phyloP scores from a whole-genome alignment of 2,329 filamentous ascomycete species.

The Alternaria triticina region DNA sequence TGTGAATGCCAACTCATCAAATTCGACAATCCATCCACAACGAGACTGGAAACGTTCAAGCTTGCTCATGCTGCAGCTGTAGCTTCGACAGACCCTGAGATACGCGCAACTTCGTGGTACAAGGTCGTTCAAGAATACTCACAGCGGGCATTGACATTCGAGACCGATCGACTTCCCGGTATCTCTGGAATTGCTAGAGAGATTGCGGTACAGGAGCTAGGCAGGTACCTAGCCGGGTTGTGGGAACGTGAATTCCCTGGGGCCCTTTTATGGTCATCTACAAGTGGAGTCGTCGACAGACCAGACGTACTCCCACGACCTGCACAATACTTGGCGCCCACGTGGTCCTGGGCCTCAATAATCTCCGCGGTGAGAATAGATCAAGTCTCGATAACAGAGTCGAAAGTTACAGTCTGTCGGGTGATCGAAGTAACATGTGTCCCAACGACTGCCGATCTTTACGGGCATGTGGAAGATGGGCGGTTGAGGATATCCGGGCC shows the following conservation, averaged over 20 bases:
- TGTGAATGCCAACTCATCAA: not conserved
- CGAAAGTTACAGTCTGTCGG: no score
- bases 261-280: accelerated
- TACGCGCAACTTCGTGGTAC: accelerated
- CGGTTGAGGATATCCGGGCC: no score
- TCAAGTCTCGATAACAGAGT: no score
- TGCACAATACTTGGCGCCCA: not conserved
- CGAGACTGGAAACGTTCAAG: not conserved
- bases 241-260: not conserved
- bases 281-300: not conserved
- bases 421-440: no score
- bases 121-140: not conserved
- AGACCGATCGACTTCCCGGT: not conserved
- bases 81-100: accelerated
- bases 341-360: no score
- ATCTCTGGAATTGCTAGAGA: not conserved
- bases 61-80: accelerated
- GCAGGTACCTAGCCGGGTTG: not conserved
- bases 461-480: no score
- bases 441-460: no score
- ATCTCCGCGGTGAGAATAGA: no score
- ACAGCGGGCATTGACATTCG: not conserved
- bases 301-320: not conserved
- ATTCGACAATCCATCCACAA: not conserved
- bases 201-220: accelerated